These are phyloP conservation scores for Mycena floridula DNA, from an alignment of 768 basidiomycete species.

Conservation along the genomic window DNA sequence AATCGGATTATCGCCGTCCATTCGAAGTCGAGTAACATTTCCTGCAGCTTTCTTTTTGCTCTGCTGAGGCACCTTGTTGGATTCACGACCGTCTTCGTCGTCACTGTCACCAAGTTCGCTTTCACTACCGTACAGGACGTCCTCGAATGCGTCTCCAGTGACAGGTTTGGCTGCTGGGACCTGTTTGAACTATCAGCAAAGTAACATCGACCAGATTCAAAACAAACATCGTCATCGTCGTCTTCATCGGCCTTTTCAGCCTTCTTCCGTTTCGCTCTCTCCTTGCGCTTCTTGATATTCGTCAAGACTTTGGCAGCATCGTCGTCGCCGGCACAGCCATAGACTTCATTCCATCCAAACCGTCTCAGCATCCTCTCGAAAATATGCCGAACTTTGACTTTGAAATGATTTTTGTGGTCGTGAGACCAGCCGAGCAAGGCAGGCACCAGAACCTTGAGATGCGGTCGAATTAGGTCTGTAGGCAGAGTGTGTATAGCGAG, in stretches of 20 bases:
- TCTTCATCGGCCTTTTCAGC: conserved; percentile 52
- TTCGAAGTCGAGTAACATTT: conserved; percentile 59
- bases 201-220: neutral
- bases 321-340: conserved; percentile 66
- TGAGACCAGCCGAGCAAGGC: conserved; percentile 89
- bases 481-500: conserved; percentile 86
- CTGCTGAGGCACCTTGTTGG: conserved; percentile 14
- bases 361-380: conserved; percentile 93
- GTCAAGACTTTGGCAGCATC: conserved; percentile 84
- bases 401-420: conserved; percentile 99
- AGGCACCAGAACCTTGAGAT: conserved; percentile 74
- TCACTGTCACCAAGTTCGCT: conserved; percentile 79
- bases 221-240: conserved; percentile 19
- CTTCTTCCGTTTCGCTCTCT: conserved; percentile 87
- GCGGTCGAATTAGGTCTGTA: conserved; percentile 61
- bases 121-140: conserved; percentile 95
- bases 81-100: conserved; percentile 39
- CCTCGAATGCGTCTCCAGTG: conserved; percentile 90
- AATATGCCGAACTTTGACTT: conserved; percentile 92
- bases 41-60: conserved; percentile 27
- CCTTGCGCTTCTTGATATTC: conserved; percentile 95
- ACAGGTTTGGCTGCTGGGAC: conserved; percentile 39
- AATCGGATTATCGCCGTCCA: conserved; percentile 92
- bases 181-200: conserved; percentile 21
- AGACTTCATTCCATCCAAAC: conserved; percentile 83